Base-by-base conservation (phyloP, 2,329 filamentous ascomycete species). In the Diaporthe amygdali region DNA sequence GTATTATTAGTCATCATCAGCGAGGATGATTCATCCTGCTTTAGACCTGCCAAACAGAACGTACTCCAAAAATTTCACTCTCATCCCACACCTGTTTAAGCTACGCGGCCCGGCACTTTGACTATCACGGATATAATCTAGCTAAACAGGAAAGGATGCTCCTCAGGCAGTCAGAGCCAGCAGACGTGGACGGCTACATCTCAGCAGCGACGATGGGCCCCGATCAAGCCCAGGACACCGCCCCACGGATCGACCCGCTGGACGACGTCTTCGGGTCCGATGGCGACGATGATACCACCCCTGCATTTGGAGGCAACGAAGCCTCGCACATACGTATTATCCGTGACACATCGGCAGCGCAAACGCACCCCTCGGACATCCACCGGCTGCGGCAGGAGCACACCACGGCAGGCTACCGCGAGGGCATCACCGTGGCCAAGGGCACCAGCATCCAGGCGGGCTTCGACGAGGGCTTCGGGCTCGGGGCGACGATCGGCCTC, bases 391-490 rank as follows among this genome's bases (percentile, higher is more conserved):
- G 93, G 76, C 88, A 90, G 51, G 91, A 93, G 69, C 94, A 97
- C 80, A 88, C 90, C 66, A 98, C 93, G 9, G 91, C 93, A 47
- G 96, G 96, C 25, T 98, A 98, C 82, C 92, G 96, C 71, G 95
- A 98, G 77, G 96, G 96, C 54, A 89, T 98, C 67, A 88, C 92
- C 0, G 85, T 84, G 3, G 93, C 93, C 39, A 98, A 98, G 80
- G 89, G 89, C 32, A 83, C 87, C 59, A 92, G 91, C 76, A 90
- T 98, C 32, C 96, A 99, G 82, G 86, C 87, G 17, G 96, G 96
- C 0, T 98, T 99, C 78, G 96, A 99, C 79, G 94, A 96, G 74
- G 96, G 96, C 0, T 98, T 95, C 79, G 87, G 90, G 17, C 86
- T 98, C 0, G 96, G 96, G 15, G 95, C 94, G 0, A 91, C 92